Evolutionary conservation across 2,329 filamentous ascomycete genomes (phyloP).

Genomic region (Trichothecium sympodiale): DNA sequence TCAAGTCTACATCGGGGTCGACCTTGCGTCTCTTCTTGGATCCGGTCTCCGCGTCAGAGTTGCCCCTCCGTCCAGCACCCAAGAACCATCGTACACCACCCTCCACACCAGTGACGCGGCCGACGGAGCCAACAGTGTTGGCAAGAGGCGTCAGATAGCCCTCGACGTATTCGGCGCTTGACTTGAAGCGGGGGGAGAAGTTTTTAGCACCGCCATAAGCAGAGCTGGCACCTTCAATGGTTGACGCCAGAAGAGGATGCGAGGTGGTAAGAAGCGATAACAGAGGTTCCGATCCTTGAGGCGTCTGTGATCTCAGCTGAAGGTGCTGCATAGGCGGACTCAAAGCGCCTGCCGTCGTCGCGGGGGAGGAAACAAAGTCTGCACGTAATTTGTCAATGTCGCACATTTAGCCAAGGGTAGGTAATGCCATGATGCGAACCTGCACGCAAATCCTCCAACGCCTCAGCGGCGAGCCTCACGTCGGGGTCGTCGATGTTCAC

Average conservation of each 20-base stretch:
- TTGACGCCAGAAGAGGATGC: constrained; percentile 75
- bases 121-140: constrained; percentile 75
- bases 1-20: constrained; percentile 27
- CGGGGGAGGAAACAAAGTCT: constrained; percentile 60
- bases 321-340: constrained; percentile 15
- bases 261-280: constrained; percentile 79
- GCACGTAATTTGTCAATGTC: not conserved
- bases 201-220: constrained; percentile 84
- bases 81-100: constrained; percentile 79
- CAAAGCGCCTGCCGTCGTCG: constrained; percentile 27
- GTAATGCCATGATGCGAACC: constrained; percentile 36
- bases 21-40: constrained; percentile 51
- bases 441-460: constrained; percentile 61
- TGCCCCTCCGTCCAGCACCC: constrained; percentile 42
- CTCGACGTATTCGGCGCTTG: constrained; percentile 85
- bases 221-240: constrained; percentile 73
- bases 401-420: not conserved
- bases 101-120: constrained; percentile 79
- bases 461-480: constrained; percentile 62
- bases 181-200: constrained; percentile 79
- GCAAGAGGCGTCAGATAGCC: constrained; percentile 77
- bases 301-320: constrained; percentile 20
- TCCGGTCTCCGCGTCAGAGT: constrained; percentile 31
- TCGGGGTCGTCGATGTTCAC: constrained; percentile 55
- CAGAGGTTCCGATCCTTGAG: constrained; percentile 60